phyloP scores from a whole-genome alignment of 129 eudicot species.

The Dittrichia graveolens region DNA sequence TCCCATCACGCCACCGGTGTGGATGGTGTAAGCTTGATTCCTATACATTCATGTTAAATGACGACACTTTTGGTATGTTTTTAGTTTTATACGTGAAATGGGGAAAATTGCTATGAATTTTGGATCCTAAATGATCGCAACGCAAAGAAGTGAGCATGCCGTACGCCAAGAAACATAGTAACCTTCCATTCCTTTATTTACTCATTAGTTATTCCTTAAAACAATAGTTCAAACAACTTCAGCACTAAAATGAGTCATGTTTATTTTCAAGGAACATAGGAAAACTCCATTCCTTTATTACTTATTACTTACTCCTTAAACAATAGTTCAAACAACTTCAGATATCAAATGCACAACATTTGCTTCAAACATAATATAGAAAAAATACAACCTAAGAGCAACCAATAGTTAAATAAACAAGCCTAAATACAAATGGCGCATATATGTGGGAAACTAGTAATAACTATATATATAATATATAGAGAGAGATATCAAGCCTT shows the following conservation, averaged over 20 bases:
- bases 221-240: no score
- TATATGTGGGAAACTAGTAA: not conserved
- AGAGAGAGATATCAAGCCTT: constrained; percentile 34
- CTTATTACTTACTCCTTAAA: constrained; percentile 1
- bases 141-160: no score
- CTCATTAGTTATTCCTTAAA: no score
- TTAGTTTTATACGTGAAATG: no score
- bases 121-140: no score
- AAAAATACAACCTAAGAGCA: constrained; percentile 19
- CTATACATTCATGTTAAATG: no score
- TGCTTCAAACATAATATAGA: constrained; percentile 17
- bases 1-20: no score
- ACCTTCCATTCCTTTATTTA: no score
- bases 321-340: not conserved
- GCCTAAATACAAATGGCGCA: constrained; percentile 1
- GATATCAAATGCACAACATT: constrained; percentile 19
- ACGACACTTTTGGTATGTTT: no score
- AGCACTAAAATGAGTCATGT: not conserved
- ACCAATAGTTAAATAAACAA: constrained; percentile 17
- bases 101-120: no score
- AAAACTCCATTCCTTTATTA: constrained; percentile 24
- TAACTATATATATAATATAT: not conserved
- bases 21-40: no score
- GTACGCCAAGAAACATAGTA: no score
- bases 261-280: constrained; percentile 10